phyloP scores from a whole-genome alignment of 2,329 filamentous ascomycete genomes.

The Claviceps sp. region DNA sequence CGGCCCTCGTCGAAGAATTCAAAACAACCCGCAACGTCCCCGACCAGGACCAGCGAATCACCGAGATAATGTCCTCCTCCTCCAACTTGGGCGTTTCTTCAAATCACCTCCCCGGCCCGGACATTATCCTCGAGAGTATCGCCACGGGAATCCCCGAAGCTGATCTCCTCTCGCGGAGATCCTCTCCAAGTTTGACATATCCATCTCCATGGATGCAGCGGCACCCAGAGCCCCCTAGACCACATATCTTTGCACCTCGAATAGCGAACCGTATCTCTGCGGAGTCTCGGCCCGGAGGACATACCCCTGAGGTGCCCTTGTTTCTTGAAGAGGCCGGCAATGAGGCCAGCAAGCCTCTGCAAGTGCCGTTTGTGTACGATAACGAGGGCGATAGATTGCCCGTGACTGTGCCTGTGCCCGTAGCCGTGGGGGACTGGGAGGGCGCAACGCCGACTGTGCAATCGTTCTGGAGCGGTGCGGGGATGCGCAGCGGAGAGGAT shows the following conservation, averaged over 20 bases:
- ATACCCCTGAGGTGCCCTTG: conserved; percentile 14
- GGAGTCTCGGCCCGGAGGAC: conserved; percentile 6
- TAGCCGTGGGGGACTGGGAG: conserved; percentile 10
- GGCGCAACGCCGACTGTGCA: conserved; percentile 9
- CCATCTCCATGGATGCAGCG: not conserved
- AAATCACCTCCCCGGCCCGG: conserved; percentile 12
- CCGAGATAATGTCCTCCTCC: conserved; percentile 5
- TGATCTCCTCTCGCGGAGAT: conserved; percentile 5
- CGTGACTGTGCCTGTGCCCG: no score
- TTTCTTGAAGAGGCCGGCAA: conserved; percentile 16
- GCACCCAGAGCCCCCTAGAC: not conserved
- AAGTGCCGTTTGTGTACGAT: conserved; percentile 11
- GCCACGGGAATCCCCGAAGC: conserved; percentile 12
- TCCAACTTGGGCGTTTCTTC: conserved; percentile 6
- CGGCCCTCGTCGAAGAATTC: conserved; percentile 18
- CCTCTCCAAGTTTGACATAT: not conserved
- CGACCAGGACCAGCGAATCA: conserved; percentile 13
- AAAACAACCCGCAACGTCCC: conserved; percentile 17
- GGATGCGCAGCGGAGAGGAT: not conserved
- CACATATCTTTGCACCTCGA: conserved; percentile 1
- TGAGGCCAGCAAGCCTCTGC: conserved; percentile 8
- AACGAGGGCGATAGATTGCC: conserved; percentile 9
- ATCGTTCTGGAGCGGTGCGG: conserved; percentile 4
- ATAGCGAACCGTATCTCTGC: not conserved
- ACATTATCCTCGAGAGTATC: conserved; percentile 15